phyloP scores from a whole-genome alignment of 805 yeast species.

The Blastobotrys mokoenaii region DNA sequence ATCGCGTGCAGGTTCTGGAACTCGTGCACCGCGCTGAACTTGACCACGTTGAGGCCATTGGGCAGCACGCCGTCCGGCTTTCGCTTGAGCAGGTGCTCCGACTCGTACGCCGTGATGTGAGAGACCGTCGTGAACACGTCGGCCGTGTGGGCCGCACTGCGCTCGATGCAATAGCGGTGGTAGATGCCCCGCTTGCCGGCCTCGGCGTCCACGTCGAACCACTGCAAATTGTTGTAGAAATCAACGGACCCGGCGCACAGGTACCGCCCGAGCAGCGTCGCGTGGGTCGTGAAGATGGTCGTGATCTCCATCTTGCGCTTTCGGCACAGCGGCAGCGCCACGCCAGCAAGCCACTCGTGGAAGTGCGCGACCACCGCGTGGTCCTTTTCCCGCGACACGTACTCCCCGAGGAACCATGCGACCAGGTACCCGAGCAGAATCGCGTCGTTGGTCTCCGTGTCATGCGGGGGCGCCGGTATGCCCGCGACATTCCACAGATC shows the following conservation, averaged over 20 bases:
- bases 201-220: slow-evolving; percentile 93
- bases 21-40: slow-evolving; percentile 96
- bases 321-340: slow-evolving; percentile 85
- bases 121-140: slow-evolving; percentile 97
- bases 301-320: slow-evolving; percentile 88
- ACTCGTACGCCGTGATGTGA: slow-evolving; percentile 93
- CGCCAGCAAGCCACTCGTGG: slow-evolving; percentile 98
- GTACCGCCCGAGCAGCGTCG: slow-evolving; percentile 89
- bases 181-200: slow-evolving; percentile 97
- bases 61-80: slow-evolving; percentile 98
- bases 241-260: slow-evolving; percentile 95
- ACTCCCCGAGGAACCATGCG: slow-evolving; percentile 96
- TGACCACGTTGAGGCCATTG: slow-evolving; percentile 90
- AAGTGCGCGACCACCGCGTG: slow-evolving; percentile 90
- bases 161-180: slow-evolving; percentile 92
- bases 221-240: slow-evolving; percentile 82
- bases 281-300: slow-evolving; percentile 95
- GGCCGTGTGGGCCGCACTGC: slow-evolving; percentile 92
- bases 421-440: slow-evolving; percentile 85
- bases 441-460: slow-evolving; percentile 84
- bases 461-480: slow-evolving; percentile 87
- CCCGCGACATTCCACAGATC: slow-evolving; percentile 90
- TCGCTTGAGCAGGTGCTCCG: slow-evolving; percentile 85
- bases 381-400: slow-evolving; percentile 71
- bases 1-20: slow-evolving; percentile 93